Evolutionary conservation across 495 filamentous ascomycete species (phyloP), one percentile per base, ranked within the genome.

Genomic region (Penicillium paradoxum): DNA sequence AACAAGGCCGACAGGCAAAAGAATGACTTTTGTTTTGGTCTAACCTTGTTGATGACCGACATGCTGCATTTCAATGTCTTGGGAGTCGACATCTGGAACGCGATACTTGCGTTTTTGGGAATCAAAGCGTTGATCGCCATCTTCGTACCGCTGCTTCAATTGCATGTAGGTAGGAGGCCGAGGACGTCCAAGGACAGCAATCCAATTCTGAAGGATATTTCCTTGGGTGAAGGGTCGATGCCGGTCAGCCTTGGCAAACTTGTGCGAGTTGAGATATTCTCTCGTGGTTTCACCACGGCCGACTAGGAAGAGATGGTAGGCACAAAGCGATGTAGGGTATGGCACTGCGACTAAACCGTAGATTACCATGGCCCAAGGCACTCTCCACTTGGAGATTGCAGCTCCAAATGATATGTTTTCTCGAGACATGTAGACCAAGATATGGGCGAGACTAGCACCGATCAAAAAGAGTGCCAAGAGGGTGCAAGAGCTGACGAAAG

Each of bases 191-290:
- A 98, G 74, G 39, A 96, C 90, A 1, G 85, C 77, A 22, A 88
- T 68, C 83, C 87, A 93, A 65, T 97, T 97, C 51, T 74, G 84
- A 69, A 86, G 71, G 53, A 84, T 74, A 59, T 73, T 89, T 19
- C 81, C 85, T 63, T 96, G 92, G 0, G 84, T 88, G 51, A 95
- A 98, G 6, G 93, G 90, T 30, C 90, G 80, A 67, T 96, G 95
- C 19, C 93, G 83, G 64, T 97, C 93, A 56, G 86, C 82, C 72
- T 91, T 92, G 47, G 84, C 70, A 68, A 97, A 96, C 63, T 97
- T 97, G 65, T 95, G 90, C 10, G 87, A 90, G 69, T 93, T 95
- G 41, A 98, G 81, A 64, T 95, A 97, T 68, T 98, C 93, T 54
- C 95, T 79, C 1, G 93, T 98, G 7, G 95, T 97, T 72, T 97